A percentile compares a stretch with the other conserved stretches of the same genome.
phyloP scores from a whole-genome alignment of 805 yeast species.

The Cyberlindnera sargentensis region DNA sequence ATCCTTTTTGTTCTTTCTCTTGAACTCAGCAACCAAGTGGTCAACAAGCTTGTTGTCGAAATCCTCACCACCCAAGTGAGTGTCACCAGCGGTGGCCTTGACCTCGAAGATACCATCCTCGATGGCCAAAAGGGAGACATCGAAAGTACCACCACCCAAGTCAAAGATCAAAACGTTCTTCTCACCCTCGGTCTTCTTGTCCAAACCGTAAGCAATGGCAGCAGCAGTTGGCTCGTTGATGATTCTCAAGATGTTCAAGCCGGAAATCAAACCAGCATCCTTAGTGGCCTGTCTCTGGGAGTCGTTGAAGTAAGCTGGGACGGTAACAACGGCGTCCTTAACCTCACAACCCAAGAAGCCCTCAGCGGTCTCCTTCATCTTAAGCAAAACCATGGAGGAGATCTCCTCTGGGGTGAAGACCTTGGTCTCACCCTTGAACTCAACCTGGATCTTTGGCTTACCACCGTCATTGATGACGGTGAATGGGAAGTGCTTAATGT shows the following conservation, averaged over 20 bases:
- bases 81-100: constrained; percentile 91
- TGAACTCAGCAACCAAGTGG: constrained; percentile 80
- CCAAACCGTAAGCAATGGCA: constrained; percentile 94
- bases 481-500: constrained; percentile 79
- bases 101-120: constrained; percentile 93
- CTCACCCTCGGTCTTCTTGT: constrained; percentile 78
- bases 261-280: constrained; percentile 91
- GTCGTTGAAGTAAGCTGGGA: constrained; percentile 90
- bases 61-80: constrained; percentile 97
- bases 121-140: constrained; percentile 80
- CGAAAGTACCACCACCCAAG: constrained; percentile 97
- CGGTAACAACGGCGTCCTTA: constrained; percentile 87
- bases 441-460: constrained; percentile 77
- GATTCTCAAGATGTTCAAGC: constrained; percentile 80
- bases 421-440: constrained; percentile 65
- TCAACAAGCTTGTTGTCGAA: constrained; percentile 84
- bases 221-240: constrained; percentile 97
- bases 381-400: constrained; percentile 84
- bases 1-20: constrained; percentile 89
- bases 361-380: constrained; percentile 91
- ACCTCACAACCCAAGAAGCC: constrained; percentile 80
- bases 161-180: constrained; percentile 89
- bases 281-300: constrained; percentile 93
- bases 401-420: constrained; percentile 88
- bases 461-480: constrained; percentile 61